Evolutionary conservation across 2,329 filamentous ascomycete genomes (phyloP).

Genomic region (Phyllosticta ampelicida): DNA sequence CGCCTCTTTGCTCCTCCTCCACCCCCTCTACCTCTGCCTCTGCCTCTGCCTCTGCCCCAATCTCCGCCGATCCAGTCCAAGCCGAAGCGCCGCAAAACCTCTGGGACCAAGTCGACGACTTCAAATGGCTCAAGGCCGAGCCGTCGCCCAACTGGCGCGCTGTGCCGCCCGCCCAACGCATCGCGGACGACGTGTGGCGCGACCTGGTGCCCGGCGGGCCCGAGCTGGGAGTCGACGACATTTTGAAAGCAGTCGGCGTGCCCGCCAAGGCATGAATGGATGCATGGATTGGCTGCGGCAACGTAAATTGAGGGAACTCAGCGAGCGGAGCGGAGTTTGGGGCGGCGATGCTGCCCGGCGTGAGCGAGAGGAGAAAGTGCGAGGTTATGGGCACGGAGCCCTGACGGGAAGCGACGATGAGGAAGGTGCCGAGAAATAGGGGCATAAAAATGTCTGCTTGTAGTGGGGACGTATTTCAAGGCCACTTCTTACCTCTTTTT

Average conservation of each 20-base stretch:
- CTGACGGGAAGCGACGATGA: no score
- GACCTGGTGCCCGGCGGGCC: slow-evolving; percentile 54
- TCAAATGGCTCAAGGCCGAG: slow-evolving; percentile 87
- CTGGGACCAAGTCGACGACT: slow-evolving; percentile 91
- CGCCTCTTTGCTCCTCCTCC: background rate
- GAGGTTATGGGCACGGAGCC: no score
- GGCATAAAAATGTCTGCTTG: no score
- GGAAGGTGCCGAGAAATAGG: no score
- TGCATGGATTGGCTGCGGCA: no score
- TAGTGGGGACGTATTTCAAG: no score
- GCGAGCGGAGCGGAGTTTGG: no score
- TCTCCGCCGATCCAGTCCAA: no score
- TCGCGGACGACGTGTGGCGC: slow-evolving; percentile 57
- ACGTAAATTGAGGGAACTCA: no score
- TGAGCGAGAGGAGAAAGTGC: no score
- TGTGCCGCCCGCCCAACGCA: slow-evolving; percentile 48
- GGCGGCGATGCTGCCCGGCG: no score
- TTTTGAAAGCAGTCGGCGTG: slow-evolving; percentile 39
- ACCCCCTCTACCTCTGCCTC: background rate
- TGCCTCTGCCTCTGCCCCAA: background rate
- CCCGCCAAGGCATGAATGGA: background rate
- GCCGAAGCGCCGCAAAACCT: slow-evolving; percentile 41
- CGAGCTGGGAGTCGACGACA: slow-evolving; percentile 52
- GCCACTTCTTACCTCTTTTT: no score
- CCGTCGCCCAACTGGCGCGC: slow-evolving; percentile 81